Conservation (phyloP, 768 basidiomycete species). For the Amanita jacksonii region DNA sequence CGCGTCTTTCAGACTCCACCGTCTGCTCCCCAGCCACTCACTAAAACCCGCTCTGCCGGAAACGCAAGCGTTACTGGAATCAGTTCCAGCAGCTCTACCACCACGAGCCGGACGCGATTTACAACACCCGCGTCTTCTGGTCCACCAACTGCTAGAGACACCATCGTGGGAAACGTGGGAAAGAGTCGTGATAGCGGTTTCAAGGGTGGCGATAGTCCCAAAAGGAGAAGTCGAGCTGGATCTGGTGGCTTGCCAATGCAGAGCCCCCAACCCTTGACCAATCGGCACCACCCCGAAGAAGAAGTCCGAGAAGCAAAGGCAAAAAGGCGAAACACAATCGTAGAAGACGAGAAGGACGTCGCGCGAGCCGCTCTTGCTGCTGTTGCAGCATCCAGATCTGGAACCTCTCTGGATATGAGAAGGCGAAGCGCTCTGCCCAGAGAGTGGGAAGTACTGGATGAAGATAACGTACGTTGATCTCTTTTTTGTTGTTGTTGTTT, state of each 20-base stretch:
- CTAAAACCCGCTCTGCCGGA: conserved; percentile 5
- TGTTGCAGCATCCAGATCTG: conserved; percentile 41
- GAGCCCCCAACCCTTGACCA: not conserved
- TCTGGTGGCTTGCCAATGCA: not conserved
- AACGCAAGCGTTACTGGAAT: not conserved
- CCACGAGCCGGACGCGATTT: not conserved
- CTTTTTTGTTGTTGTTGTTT: not conserved
- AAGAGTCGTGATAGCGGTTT: not conserved
- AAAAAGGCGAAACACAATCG: conserved; percentile 4
- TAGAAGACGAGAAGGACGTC: conserved; percentile 24
- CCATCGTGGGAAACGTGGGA: not conserved
- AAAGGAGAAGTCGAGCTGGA: conserved; percentile 7
- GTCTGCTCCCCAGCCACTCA: not conserved
- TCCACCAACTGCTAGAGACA: not conserved
- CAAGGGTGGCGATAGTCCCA: not conserved
- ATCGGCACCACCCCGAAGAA: not conserved
- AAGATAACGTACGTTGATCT: conserved; percentile 2
- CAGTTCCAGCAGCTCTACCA: not conserved
- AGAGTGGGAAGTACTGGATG: conserved; percentile 24
- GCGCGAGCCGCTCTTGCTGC: conserved; percentile 52
- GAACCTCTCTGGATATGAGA: conserved; percentile 32
- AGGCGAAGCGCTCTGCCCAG: conserved; percentile 33
- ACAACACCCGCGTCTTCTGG: not conserved
- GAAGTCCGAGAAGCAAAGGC: not conserved
- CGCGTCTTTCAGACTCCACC: conserved; percentile 17